Evolutionary conservation across 352 stramenopile genomes (phyloP), one percentile per base, ranked within the genome.

Genomic region (Phytophthora citricola): DNA sequence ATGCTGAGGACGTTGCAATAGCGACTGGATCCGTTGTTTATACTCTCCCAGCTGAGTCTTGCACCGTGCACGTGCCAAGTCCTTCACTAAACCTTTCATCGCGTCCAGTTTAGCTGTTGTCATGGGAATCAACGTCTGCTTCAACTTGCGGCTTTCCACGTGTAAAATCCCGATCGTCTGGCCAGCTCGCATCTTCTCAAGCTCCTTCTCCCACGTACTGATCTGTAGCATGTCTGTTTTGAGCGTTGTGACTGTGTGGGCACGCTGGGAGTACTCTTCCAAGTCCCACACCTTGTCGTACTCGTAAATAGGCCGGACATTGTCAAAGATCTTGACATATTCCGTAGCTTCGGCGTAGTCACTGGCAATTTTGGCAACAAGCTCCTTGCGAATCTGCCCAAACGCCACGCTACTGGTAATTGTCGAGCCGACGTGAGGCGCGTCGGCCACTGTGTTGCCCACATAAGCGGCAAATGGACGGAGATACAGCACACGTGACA

Each of bases 121-220:
- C 78, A 98, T 97, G 0, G 93, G 94, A n/a, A 95, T 94, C 39
- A 98, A 67, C 41, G 83, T 94, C 48, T 97, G 82, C 69, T 98
- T 97, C 14, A 98, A 89, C 61, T 98, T 97, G 6, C 93, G 78
- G 44, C 85, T 96, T 63, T 98, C 95, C 5, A 98, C 92, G 56
- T 97, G 85, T 6, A 98, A 63, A 29, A 97, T 98, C 1, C 95
- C 95, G 46, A 97, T 96, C 2, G 90, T 94, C 53, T 98, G 90
- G 3, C 92, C 90, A 1, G 86, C 89, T 22, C 90, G 80, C 91
- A 98, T 97, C 50, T 97, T 97, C 56, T 98, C 91, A 14, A 98
- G 83, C 66, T 98, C 93, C 62, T 98, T 97, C 47, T 97, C 83
- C 94, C 95, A 98, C 26, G 78, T 90, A 24, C 79, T 88, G 27